Conservation (phyloP, 257 asterid species). For the Voacanga thouarsii region DNA sequence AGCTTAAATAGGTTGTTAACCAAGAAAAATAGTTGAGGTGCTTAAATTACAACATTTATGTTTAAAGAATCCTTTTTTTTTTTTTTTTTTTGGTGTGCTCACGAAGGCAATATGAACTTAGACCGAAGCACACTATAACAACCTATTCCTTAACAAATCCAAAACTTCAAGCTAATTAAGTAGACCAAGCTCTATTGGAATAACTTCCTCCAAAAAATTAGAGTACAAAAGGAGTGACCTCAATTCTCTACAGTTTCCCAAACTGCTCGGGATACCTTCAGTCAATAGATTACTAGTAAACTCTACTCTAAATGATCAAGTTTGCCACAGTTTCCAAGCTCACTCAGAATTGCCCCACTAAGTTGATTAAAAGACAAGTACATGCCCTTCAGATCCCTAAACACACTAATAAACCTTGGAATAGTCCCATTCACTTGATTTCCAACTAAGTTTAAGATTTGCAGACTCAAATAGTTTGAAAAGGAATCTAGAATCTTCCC, state of each 20-base stretch:
- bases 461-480: constrained; percentile 44
- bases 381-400: constrained; percentile 59
- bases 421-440: constrained; percentile 66
- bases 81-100: no score
- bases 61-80: no score
- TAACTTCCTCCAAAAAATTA: constrained; percentile 65
- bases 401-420: constrained; percentile 49
- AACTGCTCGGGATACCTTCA: constrained; percentile 51
- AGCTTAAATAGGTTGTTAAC: no score
- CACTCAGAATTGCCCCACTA: constrained; percentile 57
- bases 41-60: no score
- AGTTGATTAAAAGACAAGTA: constrained; percentile 83
- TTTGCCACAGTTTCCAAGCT: constrained; percentile 66
- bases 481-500: constrained; percentile 65
- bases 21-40: no score
- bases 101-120: no score
- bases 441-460: constrained; percentile 76
- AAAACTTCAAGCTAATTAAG: constrained; percentile 68
- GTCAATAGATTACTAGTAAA: constrained; percentile 67
- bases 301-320: constrained; percentile 63
- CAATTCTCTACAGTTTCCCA: constrained; percentile 68
- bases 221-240: constrained; percentile 64
- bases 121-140: not conserved
- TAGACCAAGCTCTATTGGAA: constrained; percentile 71
- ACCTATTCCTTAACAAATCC: constrained; percentile 80